phyloP scores from a whole-genome alignment of 345 rosid species.

The Aquilaria yunnanensis region DNA sequence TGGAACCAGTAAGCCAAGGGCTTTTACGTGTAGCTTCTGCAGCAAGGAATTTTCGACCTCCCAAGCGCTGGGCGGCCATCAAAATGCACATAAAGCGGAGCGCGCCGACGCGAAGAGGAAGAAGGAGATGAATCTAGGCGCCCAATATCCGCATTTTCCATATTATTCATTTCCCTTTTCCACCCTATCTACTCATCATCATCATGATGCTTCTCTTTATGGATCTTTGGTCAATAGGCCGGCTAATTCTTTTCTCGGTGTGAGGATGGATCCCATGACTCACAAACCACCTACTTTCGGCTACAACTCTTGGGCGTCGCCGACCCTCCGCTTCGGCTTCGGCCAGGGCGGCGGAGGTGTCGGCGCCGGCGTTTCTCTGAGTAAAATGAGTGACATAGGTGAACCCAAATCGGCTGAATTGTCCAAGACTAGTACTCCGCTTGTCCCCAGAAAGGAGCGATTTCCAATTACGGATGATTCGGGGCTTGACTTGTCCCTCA shows the following conservation, averaged over 20 bases:
- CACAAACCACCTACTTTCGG: conserved; percentile 4
- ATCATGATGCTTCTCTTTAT: background rate
- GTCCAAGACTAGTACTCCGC: background rate
- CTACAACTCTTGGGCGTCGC: conserved; percentile 22
- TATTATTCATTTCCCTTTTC: conserved; percentile 13
- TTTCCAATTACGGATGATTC: conserved; percentile 4
- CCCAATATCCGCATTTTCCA: conserved; percentile 6
- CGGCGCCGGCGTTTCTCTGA: conserved; percentile 8
- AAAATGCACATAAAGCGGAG: conserved; percentile 47
- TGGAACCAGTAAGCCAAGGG: conserved; percentile 9
- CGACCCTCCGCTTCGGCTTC: conserved; percentile 8
- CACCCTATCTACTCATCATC: background rate
- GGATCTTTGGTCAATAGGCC: conserved; percentile 17
- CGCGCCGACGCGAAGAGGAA: conserved; percentile 28
- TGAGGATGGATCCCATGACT: conserved; percentile 8
- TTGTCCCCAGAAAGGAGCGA: background rate
- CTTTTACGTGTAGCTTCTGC: conserved; percentile 36
- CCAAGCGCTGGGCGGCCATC: conserved; percentile 46
- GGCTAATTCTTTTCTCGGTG: background rate
- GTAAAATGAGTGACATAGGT: background rate
- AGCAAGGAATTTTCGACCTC: conserved; percentile 35
- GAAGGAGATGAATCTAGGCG: conserved; percentile 18
- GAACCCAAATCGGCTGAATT: no score
- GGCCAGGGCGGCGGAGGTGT: conserved; percentile 10
- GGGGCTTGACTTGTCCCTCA: conserved; percentile 24